Base-by-base conservation (phyloP, 192 early-diverging fungal genomes). In the Linnemannia exigua region DNA sequence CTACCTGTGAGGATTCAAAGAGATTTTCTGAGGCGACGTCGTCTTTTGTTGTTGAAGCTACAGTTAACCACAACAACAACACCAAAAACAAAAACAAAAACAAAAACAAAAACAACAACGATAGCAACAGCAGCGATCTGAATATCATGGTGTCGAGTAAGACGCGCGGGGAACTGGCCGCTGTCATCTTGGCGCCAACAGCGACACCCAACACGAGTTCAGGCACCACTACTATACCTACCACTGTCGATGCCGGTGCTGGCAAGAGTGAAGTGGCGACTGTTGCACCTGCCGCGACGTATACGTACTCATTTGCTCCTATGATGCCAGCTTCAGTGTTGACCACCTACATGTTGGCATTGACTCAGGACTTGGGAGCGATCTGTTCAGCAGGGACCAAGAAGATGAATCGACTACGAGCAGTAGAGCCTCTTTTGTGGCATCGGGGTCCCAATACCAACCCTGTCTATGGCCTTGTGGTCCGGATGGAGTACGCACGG, bases 361-460 rank as follows among this genome's bases (percentile, higher is more conserved):
- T 89, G 8, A 90, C 91, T 1, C 71, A 70, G 1, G 68, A 88
- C 67, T 71, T 92, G 20, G 88, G 89, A 50, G 83, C 89, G 0
- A 71, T 91, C 20, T 91, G 91, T 70, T 90, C 90, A 70, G 80
- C 87, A 17, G 79, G 81, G 12, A 86, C 86, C 41, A 82, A 86
- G 46, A 87, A 79, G 73, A 37, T 75, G 41, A 82, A 79, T 22
- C 70, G 86, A 19, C 44, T 77, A 12, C 68, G 67, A 25, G 82
- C 87, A 17, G 41, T 61, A 5, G 87, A 88, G 20, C 91, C 92
- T 5, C 71, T 91, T 14, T 54, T 89, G 7, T 93, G 92, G 92
- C 88, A 93, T 67, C 84, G 92, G 48, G 92, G 92, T 7, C 92
- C 92, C 20, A 91, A 91, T 72, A 93, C 91, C 16, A 90, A 90